Percentiles rank a stretch among this genome's conserved stretches.
Conservation (phyloP, 768 basidiomycete genomes). For the Thelephora ganbajun region DNA sequence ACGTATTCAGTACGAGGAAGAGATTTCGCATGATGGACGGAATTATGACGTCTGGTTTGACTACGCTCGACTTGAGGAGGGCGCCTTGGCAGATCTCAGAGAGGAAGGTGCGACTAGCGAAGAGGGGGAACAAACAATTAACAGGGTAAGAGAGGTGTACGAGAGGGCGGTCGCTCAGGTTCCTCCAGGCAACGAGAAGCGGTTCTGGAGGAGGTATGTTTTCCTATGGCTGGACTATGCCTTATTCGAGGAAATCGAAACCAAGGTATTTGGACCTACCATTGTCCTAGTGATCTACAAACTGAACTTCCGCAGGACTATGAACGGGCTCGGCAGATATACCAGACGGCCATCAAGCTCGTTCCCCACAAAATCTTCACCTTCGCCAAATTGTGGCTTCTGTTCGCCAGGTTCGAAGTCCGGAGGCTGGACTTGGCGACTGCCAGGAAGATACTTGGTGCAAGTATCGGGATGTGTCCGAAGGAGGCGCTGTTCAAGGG, state of each 20-base stretch:
- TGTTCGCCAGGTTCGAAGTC: constrained; percentile 87
- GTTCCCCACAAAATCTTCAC: constrained; percentile 96
- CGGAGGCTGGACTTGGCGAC: constrained; percentile 68
- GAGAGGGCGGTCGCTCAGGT: constrained; percentile 93
- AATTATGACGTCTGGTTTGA: constrained; percentile 99
- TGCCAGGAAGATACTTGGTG: constrained; percentile 81
- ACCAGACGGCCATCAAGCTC: constrained; percentile 76
- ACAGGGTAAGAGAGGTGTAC: constrained; percentile 82
- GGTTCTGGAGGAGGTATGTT: constrained; percentile 83
- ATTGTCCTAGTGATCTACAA: not conserved
- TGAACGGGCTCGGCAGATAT: constrained; percentile 76
- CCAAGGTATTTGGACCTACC: constrained; percentile 39
- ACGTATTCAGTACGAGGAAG: constrained; percentile 98
- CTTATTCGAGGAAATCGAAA: constrained; percentile 91
- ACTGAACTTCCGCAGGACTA: constrained; percentile 46
- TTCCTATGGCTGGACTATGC: constrained; percentile 95
- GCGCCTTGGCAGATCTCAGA: constrained; percentile 58
- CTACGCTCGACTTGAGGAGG: constrained; percentile 86
- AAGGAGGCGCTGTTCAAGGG: constrained; percentile 93
- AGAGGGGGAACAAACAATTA: constrained; percentile 46
- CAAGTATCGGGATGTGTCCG: constrained; percentile 89
- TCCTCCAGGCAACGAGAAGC: constrained; percentile 86
- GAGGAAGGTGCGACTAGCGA: constrained; percentile 64
- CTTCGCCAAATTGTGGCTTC: constrained; percentile 92
- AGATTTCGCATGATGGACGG: constrained; percentile 76